Evolutionary conservation across 768 basidiomycete genomes (phyloP).

Genomic region (Russula dissimulans): DNA sequence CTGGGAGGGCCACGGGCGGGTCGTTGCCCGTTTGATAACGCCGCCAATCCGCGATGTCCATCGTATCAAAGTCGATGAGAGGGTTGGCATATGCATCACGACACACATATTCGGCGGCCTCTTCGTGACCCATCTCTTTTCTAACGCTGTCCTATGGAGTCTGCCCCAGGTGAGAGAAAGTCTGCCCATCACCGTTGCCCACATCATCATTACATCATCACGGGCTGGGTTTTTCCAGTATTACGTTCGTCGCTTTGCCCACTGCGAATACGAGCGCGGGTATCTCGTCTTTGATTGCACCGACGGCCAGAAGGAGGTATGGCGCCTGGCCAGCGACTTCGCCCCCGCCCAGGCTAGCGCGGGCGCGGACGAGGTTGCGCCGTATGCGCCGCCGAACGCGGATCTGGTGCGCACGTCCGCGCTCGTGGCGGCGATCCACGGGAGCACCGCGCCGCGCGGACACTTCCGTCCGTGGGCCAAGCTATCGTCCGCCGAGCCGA

Average conservation of each 20-base stretch:
- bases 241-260: slow-evolving; percentile 49
- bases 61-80: slow-evolving; percentile 69
- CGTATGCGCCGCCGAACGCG: slow-evolving; percentile 8
- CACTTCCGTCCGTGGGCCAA: slow-evolving; percentile 58
- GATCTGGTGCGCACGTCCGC: slow-evolving; percentile 25
- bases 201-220: not conserved
- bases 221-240: slow-evolving; percentile 25
- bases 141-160: slow-evolving; percentile 48
- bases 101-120: slow-evolving; percentile 50
- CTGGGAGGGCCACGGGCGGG: slow-evolving; percentile 48
- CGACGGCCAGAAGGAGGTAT: slow-evolving; percentile 56
- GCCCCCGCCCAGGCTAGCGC: not conserved
- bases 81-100: slow-evolving; percentile 47
- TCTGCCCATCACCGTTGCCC: not conserved
- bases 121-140: slow-evolving; percentile 44
- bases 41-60: slow-evolving; percentile 40
- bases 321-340: slow-evolving; percentile 39
- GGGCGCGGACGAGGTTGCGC: not conserved
- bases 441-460: slow-evolving; percentile 28
- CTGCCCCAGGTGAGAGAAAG: slow-evolving; percentile 39
- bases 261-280: slow-evolving; percentile 66
- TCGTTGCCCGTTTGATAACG: slow-evolving; percentile 29
- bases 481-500: slow-evolving; percentile 36
- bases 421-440: slow-evolving; percentile 18
- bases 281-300: slow-evolving; percentile 61